These are phyloP conservation scores for Calycina marina DNA, from an alignment of 2,329 filamentous ascomycete species.

Conservation along the genomic window DNA sequence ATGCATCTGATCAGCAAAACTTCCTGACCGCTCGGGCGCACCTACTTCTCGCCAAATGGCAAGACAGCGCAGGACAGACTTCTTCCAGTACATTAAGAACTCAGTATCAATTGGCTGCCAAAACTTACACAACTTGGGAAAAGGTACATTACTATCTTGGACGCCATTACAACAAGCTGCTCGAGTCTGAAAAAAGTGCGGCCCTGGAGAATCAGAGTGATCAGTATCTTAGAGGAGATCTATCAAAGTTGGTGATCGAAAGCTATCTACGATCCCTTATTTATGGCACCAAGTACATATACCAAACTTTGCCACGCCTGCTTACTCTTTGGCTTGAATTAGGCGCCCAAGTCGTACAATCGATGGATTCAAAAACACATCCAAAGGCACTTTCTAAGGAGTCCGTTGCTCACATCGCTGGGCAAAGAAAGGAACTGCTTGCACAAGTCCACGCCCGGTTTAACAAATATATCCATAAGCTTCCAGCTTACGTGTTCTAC, in stretches of 20 bases:
- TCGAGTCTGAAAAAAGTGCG: constrained; percentile 75
- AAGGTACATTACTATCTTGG: constrained; percentile 96
- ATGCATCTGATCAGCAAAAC: constrained; percentile 31
- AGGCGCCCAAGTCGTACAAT: constrained; percentile 57
- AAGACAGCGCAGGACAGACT: constrained; percentile 87
- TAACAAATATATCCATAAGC: constrained; percentile 59
- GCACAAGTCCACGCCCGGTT: constrained; percentile 58
- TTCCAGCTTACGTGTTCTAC: constrained; percentile 68
- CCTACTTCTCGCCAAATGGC: constrained; percentile 88
- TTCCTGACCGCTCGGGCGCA: constrained; percentile 64
- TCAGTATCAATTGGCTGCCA: constrained; percentile 74
- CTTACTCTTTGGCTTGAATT: constrained; percentile 92
- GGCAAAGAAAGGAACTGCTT: constrained; percentile 49
- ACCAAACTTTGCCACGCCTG: constrained; percentile 82
- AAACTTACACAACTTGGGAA: constrained; percentile 63
- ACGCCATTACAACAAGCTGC: constrained; percentile 89
- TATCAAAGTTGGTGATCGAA: constrained; percentile 78
- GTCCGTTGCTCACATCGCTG: constrained; percentile 35
- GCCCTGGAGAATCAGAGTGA: constrained; percentile 65
- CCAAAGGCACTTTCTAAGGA: constrained; percentile 30
- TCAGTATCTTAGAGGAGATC: constrained; percentile 64
- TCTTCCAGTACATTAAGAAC: constrained; percentile 65
- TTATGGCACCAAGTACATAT: constrained; percentile 88
- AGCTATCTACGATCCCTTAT: constrained; percentile 81
- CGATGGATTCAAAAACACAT: constrained; percentile 33